Evolutionary conservation across 2,329 filamentous ascomycete genomes (phyloP), one percentile per base, ranked within the genome.

Genomic region (Emydomyces testavorans): DNA sequence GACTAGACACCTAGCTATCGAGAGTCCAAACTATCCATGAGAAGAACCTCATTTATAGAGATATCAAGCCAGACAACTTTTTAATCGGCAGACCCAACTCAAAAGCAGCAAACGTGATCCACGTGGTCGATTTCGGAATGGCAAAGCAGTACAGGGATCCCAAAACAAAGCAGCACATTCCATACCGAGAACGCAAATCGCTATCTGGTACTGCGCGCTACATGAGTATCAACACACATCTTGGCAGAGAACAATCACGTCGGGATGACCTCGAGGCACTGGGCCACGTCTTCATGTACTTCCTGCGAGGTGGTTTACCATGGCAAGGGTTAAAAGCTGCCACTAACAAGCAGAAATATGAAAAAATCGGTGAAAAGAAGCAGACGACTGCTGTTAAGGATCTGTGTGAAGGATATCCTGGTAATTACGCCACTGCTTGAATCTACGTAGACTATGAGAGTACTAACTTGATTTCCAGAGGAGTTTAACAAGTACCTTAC

Each of bases 321-420:
- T 82, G 79, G 79, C 79, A 82, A 63, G 79, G 79, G 47, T 65
- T 82, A 50, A 82, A 82, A 66, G 79, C 79, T 58, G 79, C 79
- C 13, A 82, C 79, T 48, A 82, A 82, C 69, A 82, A 98, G 79
- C 92, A 98, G 66, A 98, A 98, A 72, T 98, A 98, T 65, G 92
- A 98, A 72, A 96, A 96, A 77, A 98, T 98, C 68, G 92, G 92
- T 38, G 90, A 98, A 75, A 96, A 98, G 83, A 98, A 98, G 75
- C 92, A 96, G 72, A 95, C 90, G 0, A 96, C 92, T 18, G 79
- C 80, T 4, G 93, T 98, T 71, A 94, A 95, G 72, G 92, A 98
- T 60, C 79, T 98, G 13, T 96, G 90, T 65, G 89, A 95, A 58
- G 84, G 87, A 44, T 96, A 94, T 70, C 90, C 92, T 56, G 78